phyloP scores from a whole-genome alignment of 768 basidiomycete species.

The Rhizopogon roseolus region DNA sequence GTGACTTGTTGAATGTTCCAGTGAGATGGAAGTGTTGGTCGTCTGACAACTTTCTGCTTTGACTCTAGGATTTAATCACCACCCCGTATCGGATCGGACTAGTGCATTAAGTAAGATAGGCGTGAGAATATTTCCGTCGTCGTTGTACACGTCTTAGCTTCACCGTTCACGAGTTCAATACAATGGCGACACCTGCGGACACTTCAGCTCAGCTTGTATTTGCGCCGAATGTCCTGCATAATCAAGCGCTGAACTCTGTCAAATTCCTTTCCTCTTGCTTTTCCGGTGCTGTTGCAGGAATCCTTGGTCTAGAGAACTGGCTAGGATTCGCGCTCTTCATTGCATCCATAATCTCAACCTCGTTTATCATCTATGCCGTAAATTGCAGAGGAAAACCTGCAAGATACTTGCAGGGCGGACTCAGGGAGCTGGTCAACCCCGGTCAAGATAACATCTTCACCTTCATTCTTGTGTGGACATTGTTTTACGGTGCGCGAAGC shows the following conservation, averaged over 20 bases:
- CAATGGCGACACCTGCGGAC: slow-evolving; percentile 47
- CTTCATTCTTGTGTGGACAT: slow-evolving; percentile 90
- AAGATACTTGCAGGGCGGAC: slow-evolving; percentile 60
- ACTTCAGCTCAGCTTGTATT: slow-evolving; percentile 58
- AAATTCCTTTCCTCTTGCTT: slow-evolving; percentile 84
- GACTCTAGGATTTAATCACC: neutral
- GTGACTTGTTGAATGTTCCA: neutral
- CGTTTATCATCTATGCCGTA: slow-evolving; percentile 57
- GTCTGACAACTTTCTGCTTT: neutral
- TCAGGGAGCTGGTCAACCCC: slow-evolving; percentile 69
- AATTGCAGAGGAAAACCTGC: slow-evolving; percentile 66
- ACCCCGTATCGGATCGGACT: neutral
- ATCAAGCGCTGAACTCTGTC: slow-evolving; percentile 55
- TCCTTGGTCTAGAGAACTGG: slow-evolving; percentile 85
- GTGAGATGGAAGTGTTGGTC: neutral
- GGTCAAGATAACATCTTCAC: slow-evolving; percentile 90
- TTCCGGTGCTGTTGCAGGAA: slow-evolving; percentile 82
- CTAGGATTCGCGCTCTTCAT: slow-evolving; percentile 79
- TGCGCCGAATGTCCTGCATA: slow-evolving; percentile 60
- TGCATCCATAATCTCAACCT: slow-evolving; percentile 60
- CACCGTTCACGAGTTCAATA: slow-evolving; percentile 5
- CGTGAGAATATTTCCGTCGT: neutral
- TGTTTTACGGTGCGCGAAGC: slow-evolving; percentile 73
- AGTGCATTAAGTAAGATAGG: neutral
- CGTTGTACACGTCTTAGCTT: neutral